These are phyloP conservation scores for Pichia sp. DNA, from an alignment of 1,139 yeast species.

Conservation along the genomic window DNA sequence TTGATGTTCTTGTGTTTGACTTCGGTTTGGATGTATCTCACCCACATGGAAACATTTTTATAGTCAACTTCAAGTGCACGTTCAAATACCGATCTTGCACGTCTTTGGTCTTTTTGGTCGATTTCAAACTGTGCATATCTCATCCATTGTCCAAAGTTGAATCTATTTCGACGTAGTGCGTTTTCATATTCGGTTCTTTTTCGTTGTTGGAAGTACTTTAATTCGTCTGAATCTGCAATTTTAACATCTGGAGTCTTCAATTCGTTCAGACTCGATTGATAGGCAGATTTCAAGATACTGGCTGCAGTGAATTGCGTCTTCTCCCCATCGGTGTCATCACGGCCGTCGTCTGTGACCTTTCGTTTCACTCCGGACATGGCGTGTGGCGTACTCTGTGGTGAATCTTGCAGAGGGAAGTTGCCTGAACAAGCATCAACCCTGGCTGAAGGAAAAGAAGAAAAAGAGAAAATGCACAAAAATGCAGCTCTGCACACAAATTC, in stretches of 20 bases:
- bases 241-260: slow-evolving; percentile 45
- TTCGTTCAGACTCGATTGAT: slow-evolving; percentile 44
- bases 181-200: slow-evolving; percentile 84
- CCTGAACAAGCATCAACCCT: no score
- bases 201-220: slow-evolving; percentile 69
- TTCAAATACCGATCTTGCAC: slow-evolving; percentile 86
- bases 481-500: no score
- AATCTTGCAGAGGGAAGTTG: no score
- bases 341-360: not conserved
- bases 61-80: slow-evolving; percentile 78
- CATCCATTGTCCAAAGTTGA: slow-evolving; percentile 87
- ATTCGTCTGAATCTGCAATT: slow-evolving; percentile 78
- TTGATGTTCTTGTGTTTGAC: slow-evolving; percentile 69
- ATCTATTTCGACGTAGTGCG: slow-evolving; percentile 77
- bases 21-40: slow-evolving; percentile 78
- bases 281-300: slow-evolving; percentile 55
- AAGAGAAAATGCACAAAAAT: no score
- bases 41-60: slow-evolving; percentile 83
- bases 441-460: no score
- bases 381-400: no score
- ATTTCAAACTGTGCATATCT: slow-evolving; percentile 89
- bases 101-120: slow-evolving; percentile 68
- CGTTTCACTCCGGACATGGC: slow-evolving; percentile 6
- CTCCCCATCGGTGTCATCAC: not conserved
- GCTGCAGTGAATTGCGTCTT: slow-evolving; percentile 39